phyloP scores from a whole-genome alignment of 805 yeast genomes.

The Dipodascus albidus region DNA sequence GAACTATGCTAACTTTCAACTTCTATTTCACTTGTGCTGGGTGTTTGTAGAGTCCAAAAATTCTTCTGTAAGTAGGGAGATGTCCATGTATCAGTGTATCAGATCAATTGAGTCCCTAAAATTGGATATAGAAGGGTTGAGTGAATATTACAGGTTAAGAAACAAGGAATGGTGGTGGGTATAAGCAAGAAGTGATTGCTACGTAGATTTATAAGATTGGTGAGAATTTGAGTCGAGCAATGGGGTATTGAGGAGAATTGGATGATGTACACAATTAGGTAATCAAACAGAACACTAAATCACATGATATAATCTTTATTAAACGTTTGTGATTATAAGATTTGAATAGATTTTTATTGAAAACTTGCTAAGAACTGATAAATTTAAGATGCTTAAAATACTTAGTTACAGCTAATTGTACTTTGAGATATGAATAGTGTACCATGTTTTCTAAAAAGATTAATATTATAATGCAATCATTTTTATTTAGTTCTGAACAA shows the following conservation, averaged over 20 bases:
- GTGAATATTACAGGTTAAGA: background rate
- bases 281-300: background rate
- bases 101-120: background rate
- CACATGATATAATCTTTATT: background rate
- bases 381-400: background rate
- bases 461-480: background rate
- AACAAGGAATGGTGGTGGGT: no score
- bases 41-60: background rate
- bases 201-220: background rate
- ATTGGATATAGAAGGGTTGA: background rate
- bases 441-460: no score
- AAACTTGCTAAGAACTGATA: no score
- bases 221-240: background rate
- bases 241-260: background rate
- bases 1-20: no score
- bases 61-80: background rate
- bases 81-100: no score
- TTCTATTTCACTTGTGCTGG: no score
- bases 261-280: background rate
- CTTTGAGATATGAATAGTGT: background rate
- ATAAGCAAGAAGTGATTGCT: background rate
- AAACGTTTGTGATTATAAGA: no score
- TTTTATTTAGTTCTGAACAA: background rate
- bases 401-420: background rate
- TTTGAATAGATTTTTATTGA: no score